Evolutionary conservation across 306 rosid genomes (phyloP).

Genomic region (Begonia fuchsioides): DNA sequence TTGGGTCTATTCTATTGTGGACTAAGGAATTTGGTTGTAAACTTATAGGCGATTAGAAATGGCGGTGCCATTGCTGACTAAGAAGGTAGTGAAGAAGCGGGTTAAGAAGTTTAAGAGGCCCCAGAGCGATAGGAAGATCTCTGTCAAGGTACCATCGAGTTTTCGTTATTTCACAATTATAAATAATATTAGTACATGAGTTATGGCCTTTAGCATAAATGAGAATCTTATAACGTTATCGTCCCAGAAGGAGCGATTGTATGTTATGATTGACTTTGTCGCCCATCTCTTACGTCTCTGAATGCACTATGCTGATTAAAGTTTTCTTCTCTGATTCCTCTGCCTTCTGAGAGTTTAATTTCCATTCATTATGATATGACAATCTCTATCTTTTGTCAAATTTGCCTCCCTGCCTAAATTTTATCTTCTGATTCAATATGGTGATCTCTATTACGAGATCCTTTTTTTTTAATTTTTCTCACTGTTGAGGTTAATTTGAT

Average conservation of each 20-base stretch:
- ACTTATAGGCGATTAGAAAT: constrained; percentile 18
- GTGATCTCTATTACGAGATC: constrained; percentile 29
- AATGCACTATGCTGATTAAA: constrained; percentile 71
- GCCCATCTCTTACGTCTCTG: constrained; percentile 52
- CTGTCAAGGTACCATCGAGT: constrained; percentile 42
- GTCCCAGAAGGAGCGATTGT: background rate
- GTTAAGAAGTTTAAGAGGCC: constrained; percentile 71
- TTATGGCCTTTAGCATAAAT: background rate
- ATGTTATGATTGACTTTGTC: constrained; percentile 43
- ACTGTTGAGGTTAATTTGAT: background rate
- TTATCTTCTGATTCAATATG: constrained; percentile 10
- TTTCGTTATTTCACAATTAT: background rate
- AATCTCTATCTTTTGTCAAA: background rate
- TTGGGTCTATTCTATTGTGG: background rate
- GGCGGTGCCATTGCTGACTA: constrained; percentile 67
- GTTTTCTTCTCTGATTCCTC: constrained; percentile 35
- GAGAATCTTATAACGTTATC: background rate
- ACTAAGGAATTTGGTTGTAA: background rate
- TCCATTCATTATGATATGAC: background rate
- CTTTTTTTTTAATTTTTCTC: background rate
- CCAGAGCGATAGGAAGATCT: constrained; percentile 70
- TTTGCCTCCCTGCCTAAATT: constrained; percentile 28
- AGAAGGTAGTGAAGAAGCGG: constrained; percentile 69
- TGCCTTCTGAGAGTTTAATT: background rate
- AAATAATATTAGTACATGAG: background rate